phyloP scores from a whole-genome alignment of 768 basidiomycete species.

The Phallus indusiatus region DNA sequence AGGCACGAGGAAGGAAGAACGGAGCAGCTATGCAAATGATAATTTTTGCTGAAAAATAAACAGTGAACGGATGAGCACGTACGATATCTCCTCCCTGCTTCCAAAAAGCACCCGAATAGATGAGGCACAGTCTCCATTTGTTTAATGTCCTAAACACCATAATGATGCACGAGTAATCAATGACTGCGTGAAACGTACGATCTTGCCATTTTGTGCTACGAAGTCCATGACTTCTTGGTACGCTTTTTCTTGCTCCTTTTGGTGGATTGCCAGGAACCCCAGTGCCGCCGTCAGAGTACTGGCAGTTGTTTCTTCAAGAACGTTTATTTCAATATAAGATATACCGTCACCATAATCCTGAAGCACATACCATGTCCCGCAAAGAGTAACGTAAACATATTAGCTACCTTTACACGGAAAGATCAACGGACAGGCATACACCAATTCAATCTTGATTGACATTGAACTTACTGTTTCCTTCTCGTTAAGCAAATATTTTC shows the following conservation, averaged over 20 bases:
- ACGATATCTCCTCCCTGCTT: conserved; percentile 29
- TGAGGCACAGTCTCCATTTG: conserved; percentile 23
- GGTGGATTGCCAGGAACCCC: conserved; percentile 22
- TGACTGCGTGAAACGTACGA: not conserved
- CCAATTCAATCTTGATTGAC: not conserved
- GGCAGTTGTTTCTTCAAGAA: conserved; percentile 22
- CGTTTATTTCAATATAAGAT: conserved; percentile 7
- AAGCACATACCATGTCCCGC: conserved; percentile 13
- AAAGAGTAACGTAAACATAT: conserved; percentile 12
- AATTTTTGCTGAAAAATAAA: not conserved
- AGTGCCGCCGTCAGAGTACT: conserved; percentile 24
- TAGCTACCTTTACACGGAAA: conserved; percentile 9
- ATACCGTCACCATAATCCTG: not conserved
- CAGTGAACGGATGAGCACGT: conserved; percentile 6
- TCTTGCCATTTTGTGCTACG: conserved; percentile 17
- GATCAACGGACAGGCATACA: not conserved
- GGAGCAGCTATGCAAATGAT: conserved; percentile 19
- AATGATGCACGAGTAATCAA: conserved; percentile 1
- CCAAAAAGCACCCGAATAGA: conserved; percentile 17
- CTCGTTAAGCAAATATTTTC: conserved; percentile 8
- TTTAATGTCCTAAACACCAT: conserved; percentile 9
- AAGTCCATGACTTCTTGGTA: conserved; percentile 22
- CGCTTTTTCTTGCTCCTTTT: conserved; percentile 23
- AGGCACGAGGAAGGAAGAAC: conserved; percentile 21
- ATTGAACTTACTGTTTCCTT: conserved; percentile 5